Evolutionary conservation across 805 yeast species (phyloP).

Genomic region (Candida dajiaensis): DNA sequence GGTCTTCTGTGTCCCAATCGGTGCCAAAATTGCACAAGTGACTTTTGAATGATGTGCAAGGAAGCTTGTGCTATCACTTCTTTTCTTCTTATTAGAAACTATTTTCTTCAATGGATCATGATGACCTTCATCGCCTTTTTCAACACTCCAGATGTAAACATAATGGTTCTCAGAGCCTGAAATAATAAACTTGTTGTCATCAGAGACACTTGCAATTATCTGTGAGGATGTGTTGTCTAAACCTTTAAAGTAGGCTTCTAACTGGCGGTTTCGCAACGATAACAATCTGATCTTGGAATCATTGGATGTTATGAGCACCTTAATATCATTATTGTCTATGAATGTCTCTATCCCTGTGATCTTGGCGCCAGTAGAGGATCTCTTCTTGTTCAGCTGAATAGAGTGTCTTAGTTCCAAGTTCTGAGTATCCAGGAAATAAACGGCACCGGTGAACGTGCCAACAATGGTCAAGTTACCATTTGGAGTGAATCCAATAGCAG

Average conservation of each 20-base stretch:
- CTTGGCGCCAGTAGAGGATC: constrained; percentile 39
- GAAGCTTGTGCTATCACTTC: constrained; percentile 59
- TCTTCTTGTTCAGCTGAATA: constrained; percentile 41
- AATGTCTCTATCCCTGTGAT: constrained; percentile 71
- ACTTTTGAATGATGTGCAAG: constrained; percentile 73
- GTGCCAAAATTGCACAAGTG: constrained; percentile 76
- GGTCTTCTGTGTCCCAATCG: constrained; percentile 55
- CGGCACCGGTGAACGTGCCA: constrained; percentile 77
- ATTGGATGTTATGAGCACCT: constrained; percentile 64
- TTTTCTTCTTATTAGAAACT: constrained; percentile 31
- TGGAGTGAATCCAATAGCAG: constrained; percentile 71
- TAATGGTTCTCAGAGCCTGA: constrained; percentile 87
- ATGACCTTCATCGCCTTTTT: constrained; percentile 19
- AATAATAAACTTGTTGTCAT: constrained; percentile 51
- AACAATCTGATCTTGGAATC: constrained; percentile 74
- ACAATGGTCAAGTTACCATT: constrained; percentile 51
- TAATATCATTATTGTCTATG: constrained; percentile 28
- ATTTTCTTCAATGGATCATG: constrained; percentile 11
- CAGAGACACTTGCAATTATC: constrained; percentile 59
- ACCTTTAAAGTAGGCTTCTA: constrained; percentile 72
- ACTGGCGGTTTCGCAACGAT: constrained; percentile 43
- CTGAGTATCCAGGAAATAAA: constrained; percentile 54
- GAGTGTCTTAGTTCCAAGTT: constrained; percentile 46
- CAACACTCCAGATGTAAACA: constrained; percentile 72
- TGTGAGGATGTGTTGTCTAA: constrained; percentile 65